Conservation (phyloP, 257 asterid species). For the Solanum bulbocastanum region DNA sequence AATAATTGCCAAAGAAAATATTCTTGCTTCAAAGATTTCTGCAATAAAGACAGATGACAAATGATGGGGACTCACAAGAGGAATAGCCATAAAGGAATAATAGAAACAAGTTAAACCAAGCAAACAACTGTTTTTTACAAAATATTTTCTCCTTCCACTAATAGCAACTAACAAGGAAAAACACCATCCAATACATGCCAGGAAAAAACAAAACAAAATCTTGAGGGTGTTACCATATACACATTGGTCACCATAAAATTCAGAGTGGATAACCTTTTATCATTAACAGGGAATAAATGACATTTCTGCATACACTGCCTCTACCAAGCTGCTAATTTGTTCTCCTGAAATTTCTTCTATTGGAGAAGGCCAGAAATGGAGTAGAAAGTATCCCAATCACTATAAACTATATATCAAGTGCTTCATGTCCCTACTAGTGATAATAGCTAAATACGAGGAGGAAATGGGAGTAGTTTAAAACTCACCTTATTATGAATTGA, state of each 20-base stretch:
- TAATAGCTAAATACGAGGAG: background rate
- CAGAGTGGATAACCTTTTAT: background rate
- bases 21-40: constrained; percentile 84
- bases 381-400: background rate
- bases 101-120: background rate
- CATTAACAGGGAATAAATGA: background rate
- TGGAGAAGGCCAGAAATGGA: background rate
- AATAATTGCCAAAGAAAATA: constrained; percentile 86
- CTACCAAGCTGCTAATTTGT: background rate
- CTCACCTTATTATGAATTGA: background rate
- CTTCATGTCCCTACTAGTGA: background rate
- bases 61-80: background rate
- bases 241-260: background rate
- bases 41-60: constrained; percentile 15
- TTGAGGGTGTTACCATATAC: background rate
- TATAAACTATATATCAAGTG: background rate
- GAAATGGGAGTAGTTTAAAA: background rate
- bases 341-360: background rate
- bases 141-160: background rate
- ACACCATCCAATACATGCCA: background rate
- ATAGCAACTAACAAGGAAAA: background rate
- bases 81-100: background rate
- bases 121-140: background rate
- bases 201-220: background rate
- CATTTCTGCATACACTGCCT: background rate